A percentile compares a stretch with the other conserved stretches of the same genome.
Evolutionary conservation across 805 yeast genomes (phyloP).

Genomic region (Barnettozyma siamensis): DNA sequence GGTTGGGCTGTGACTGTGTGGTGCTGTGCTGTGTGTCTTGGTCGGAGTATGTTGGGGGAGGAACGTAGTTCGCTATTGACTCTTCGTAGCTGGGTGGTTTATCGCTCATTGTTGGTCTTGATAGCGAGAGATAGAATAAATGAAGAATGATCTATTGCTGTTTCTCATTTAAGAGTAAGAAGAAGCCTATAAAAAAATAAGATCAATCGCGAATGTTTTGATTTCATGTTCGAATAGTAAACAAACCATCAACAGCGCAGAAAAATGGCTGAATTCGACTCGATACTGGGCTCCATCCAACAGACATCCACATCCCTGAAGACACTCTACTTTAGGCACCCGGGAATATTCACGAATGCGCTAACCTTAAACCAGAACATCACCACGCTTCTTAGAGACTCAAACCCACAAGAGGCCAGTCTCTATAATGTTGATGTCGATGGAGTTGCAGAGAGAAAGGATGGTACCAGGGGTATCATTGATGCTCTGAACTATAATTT

Average conservation of each 20-base stretch:
- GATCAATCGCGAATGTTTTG: neutral
- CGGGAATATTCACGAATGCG: conserved; percentile 66
- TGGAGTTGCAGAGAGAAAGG: conserved; percentile 41
- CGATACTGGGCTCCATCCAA: conserved; percentile 10
- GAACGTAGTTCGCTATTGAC: conserved; percentile 4
- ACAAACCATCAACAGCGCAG: too few species aligned
- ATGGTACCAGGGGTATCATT: conserved; percentile 40
- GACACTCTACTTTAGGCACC: conserved; percentile 41
- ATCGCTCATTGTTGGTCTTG: neutral
- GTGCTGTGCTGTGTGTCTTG: neutral
- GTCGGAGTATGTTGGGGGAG: neutral
- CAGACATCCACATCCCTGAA: conserved; percentile 16
- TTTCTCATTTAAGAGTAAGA: too few species aligned
- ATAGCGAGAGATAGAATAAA: too few species aligned
- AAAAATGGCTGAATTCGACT: conserved; percentile 13
- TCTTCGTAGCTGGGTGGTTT: conserved; percentile 13
- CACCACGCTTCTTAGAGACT: conserved; percentile 54
- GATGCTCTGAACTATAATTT: conserved; percentile 32
- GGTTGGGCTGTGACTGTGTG: neutral
- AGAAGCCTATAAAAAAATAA: neutral
- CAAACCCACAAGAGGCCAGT: conserved; percentile 45
- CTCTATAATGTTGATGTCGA: conserved; percentile 38
- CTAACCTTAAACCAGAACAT: conserved; percentile 46
- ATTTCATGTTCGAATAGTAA: neutral
- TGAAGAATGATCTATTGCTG: too few species aligned